These are phyloP conservation scores for Microdochium nivale DNA, from an alignment of 2,329 filamentous ascomycete species.

Conservation along the genomic window DNA sequence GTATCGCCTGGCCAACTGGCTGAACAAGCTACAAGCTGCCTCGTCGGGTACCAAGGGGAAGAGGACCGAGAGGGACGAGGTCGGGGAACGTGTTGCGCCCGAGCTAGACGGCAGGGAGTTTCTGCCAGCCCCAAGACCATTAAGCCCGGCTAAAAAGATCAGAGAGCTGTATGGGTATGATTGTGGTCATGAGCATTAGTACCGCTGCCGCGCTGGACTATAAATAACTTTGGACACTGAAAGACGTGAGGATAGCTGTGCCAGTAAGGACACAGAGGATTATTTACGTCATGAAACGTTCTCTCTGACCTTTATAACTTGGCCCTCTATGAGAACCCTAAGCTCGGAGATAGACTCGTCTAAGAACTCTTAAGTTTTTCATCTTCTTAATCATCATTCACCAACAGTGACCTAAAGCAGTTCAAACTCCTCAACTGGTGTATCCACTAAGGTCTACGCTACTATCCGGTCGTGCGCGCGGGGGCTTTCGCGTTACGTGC, in stretches of 20 bases:
- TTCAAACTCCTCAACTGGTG: slow-evolving; percentile 28
- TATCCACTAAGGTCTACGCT: slow-evolving; percentile 30
- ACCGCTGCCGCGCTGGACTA: too few species aligned
- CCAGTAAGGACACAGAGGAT: too few species aligned
- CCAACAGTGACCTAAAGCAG: slow-evolving; percentile 17
- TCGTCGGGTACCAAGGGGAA: slow-evolving; percentile 9
- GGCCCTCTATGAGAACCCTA: slow-evolving; percentile 18
- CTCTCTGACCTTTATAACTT: slow-evolving; percentile 33
- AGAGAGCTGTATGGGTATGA: slow-evolving; percentile 10
- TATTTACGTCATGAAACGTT: too few species aligned
- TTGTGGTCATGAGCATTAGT: slow-evolving; percentile 4
- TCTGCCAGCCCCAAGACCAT: slow-evolving; percentile 12
- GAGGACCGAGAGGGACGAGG: background rate
- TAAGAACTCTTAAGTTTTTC: slow-evolving; percentile 21
- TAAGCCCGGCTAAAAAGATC: slow-evolving; percentile 17
- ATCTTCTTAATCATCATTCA: slow-evolving; percentile 9
- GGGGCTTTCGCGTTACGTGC: slow-evolving; percentile 24
- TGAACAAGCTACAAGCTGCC: slow-evolving; percentile 15
- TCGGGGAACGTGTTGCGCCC: slow-evolving; percentile 4
- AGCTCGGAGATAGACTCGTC: slow-evolving; percentile 17
- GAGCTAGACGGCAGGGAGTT: slow-evolving; percentile 14
- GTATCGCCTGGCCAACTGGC: slow-evolving; percentile 20
- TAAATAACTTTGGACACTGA: too few species aligned
- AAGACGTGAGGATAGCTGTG: too few species aligned
- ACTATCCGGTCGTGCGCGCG: slow-evolving; percentile 27